Percentiles rank a stretch among this genome's conserved stretches.
phyloP scores from a whole-genome alignment of 1,284 basidiomycete species.

The Anthracocystis panici-leucophaei region DNA sequence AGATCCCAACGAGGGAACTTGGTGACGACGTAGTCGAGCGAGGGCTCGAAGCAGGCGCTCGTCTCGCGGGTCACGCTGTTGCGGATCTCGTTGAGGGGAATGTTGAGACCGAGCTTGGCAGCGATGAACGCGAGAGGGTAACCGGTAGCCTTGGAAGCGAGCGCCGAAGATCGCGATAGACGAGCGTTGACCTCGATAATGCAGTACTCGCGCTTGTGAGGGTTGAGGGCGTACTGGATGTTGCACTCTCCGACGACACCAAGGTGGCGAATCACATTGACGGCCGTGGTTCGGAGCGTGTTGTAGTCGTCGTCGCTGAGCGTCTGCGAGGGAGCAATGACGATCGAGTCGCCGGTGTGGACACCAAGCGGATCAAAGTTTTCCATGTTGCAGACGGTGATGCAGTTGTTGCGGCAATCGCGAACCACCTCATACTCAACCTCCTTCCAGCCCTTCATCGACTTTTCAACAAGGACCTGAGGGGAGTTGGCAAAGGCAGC shows the following conservation, averaged over 20 bases:
- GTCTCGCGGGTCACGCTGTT: slow-evolving; percentile 97
- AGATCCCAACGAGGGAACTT: slow-evolving; percentile 99
- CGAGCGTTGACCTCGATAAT: slow-evolving; percentile 99
- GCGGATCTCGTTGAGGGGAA: slow-evolving; percentile 96
- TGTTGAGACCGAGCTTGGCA: slow-evolving; percentile 94
- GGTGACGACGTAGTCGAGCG: slow-evolving; percentile 95
- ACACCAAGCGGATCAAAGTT: slow-evolving; percentile 99
- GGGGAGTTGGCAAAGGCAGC: slow-evolving; percentile 92
- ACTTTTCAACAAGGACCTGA: slow-evolving; percentile 96
- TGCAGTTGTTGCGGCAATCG: slow-evolving; percentile 96
- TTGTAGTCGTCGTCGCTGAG: slow-evolving; percentile 90
- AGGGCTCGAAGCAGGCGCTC: slow-evolving; percentile 96
- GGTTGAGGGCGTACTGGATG: slow-evolving; percentile 98
- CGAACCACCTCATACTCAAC: slow-evolving; percentile 99
- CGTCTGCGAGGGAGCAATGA: slow-evolving; percentile 96
- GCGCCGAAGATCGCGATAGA: slow-evolving; percentile 94
- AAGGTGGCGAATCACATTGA: slow-evolving; percentile 96
- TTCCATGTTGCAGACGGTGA: slow-evolving; percentile 99
- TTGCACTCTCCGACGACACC: slow-evolving; percentile 99
- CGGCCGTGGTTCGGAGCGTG: slow-evolving; percentile 97
- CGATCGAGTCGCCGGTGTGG: slow-evolving; percentile 99
- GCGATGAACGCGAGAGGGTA: slow-evolving; percentile 99
- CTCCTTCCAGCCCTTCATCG: slow-evolving; percentile 97
- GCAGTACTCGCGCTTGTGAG: slow-evolving; percentile 93
- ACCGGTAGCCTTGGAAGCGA: slow-evolving; percentile 98